Evolutionary conservation across 208 protist species (phyloP).

Genomic region (Angomonas deanei): DNA sequence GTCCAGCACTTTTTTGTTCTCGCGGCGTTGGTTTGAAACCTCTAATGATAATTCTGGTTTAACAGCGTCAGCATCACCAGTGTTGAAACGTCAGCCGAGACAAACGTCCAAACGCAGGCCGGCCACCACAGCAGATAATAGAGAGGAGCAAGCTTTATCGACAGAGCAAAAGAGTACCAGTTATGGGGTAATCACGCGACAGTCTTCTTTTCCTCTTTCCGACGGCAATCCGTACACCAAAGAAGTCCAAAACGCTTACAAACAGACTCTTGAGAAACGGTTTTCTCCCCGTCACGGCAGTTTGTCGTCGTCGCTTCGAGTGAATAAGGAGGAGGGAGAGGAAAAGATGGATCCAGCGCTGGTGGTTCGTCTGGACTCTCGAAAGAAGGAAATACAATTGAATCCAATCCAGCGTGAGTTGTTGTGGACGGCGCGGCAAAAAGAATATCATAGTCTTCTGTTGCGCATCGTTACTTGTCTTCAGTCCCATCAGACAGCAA

Average conservation of each 20-base stretch:
- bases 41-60: too few relatives aligned
- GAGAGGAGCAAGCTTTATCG: too few relatives aligned
- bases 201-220: not conserved
- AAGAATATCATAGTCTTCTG: slow-evolving; percentile 49
- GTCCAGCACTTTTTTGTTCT: too few relatives aligned
- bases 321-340: slow-evolving; percentile 9
- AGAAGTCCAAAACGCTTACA: not conserved
- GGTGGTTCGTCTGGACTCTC: slow-evolving; percentile 43
- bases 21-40: too few relatives aligned
- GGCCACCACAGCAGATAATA: too few relatives aligned
- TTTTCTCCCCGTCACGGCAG: not conserved
- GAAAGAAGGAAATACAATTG: slow-evolving; percentile 30
- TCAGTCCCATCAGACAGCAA: slow-evolving; percentile 51
- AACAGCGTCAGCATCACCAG: too few relatives aligned
- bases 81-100: too few relatives aligned
- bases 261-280: not conserved
- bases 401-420: slow-evolving; percentile 42
- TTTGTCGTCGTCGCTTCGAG: not conserved
- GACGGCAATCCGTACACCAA: too few relatives aligned
- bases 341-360: slow-evolving; percentile 22
- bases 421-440: slow-evolving; percentile 49
- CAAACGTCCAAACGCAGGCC: too few relatives aligned
- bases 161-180: too few relatives aligned
- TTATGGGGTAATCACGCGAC: too few relatives aligned
- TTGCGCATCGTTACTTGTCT: slow-evolving; percentile 47